Conservation (phyloP, 106 monocot species). For the Narthecium ossifragum region DNA sequence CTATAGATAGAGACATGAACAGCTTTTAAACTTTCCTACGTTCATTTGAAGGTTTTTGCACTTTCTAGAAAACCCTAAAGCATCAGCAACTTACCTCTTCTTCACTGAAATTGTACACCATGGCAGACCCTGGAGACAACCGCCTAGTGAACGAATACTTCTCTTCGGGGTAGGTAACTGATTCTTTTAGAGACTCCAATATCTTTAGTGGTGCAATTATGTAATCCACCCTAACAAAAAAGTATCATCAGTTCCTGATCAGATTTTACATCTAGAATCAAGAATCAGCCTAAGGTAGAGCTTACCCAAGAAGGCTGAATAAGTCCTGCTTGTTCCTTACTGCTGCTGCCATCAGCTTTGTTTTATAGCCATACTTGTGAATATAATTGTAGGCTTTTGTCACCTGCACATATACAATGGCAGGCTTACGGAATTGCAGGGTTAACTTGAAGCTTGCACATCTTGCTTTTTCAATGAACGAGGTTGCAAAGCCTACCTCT, state of each 20-base stretch:
- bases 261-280: background rate
- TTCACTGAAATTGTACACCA: conserved; percentile 49
- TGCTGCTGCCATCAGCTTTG: conserved; percentile 97
- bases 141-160: conserved; percentile 75
- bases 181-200: conserved; percentile 84
- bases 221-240: conserved; percentile 65
- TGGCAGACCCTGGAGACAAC: conserved; percentile 58
- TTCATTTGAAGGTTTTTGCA: too few relatives aligned
- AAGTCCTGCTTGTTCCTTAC: conserved; percentile 94
- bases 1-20: too few relatives aligned
- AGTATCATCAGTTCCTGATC: background rate
- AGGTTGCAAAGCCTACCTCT: too few relatives aligned
- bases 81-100: conserved; percentile 85
- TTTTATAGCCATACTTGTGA: conserved; percentile 83
- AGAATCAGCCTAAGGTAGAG: background rate
- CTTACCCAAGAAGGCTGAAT: conserved; percentile 87
- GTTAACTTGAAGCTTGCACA: too few relatives aligned
- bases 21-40: too few relatives aligned
- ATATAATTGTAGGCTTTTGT: conserved; percentile 94
- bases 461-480: too few relatives aligned
- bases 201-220: conserved; percentile 93
- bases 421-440: too few relatives aligned
- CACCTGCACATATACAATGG: conserved; percentile 33
- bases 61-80: too few relatives aligned
- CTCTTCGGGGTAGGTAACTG: conserved; percentile 62